These are phyloP conservation scores for Pestalotiopsis sp. DNA, from an alignment of 2,329 filamentous ascomycete species.

Conservation along the genomic window DNA sequence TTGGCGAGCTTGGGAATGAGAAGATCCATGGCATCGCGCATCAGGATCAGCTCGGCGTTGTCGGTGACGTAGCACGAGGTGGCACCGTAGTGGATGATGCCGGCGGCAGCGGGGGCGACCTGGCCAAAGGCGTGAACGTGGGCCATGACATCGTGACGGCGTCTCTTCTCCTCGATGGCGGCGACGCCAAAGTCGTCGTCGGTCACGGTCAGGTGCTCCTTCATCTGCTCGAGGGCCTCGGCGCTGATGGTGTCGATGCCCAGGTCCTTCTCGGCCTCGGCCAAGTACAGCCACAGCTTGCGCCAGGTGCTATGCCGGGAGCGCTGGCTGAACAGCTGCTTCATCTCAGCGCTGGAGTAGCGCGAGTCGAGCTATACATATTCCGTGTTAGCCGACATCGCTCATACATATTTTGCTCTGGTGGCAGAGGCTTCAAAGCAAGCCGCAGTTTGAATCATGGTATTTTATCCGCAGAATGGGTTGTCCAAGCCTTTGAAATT, in stretches of 20 bases:
- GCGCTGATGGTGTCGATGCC: constrained; percentile 71
- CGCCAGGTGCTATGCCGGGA: constrained; percentile 79
- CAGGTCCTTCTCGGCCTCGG: constrained; percentile 79
- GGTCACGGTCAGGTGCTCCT: constrained; percentile 70
- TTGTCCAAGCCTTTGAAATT: not conserved
- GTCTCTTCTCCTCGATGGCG: constrained; percentile 73
- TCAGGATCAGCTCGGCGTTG: constrained; percentile 57
- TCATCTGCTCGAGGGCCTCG: constrained; percentile 78
- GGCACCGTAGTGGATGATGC: constrained; percentile 79
- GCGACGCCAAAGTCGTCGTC: constrained; percentile 78
- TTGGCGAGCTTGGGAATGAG: constrained; percentile 77
- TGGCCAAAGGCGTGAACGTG: constrained; percentile 76
- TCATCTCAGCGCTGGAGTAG: constrained; percentile 59
- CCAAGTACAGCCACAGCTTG: constrained; percentile 82
- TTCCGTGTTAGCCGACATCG: not conserved
- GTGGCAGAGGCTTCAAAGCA: not conserved
- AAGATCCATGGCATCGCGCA: constrained; percentile 75
- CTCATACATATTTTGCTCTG: not conserved
- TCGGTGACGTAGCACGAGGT: constrained; percentile 67
- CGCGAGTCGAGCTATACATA: constrained; percentile 12
- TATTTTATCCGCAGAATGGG: not conserved
- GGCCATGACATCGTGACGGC: constrained; percentile 65
- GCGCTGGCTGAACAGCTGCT: constrained; percentile 76
- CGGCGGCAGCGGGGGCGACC: constrained; percentile 50
- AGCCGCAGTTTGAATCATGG: not conserved